phyloP scores from a whole-genome alignment of 495 filamentous ascomycete species.

The Usnea hakonensis region DNA sequence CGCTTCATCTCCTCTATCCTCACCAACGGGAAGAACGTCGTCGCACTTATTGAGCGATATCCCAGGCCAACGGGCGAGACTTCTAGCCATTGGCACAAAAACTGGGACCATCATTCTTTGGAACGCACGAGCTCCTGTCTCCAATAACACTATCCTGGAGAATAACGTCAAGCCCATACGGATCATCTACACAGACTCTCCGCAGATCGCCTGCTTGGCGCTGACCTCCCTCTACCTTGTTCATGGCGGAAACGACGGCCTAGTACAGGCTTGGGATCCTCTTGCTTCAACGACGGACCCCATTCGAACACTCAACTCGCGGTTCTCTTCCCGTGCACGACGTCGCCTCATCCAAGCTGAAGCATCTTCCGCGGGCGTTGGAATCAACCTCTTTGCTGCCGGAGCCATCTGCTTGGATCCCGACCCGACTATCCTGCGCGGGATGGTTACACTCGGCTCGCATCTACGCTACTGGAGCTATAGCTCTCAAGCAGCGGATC shows the following conservation, averaged over 20 bases:
- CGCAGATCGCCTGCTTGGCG: conserved; percentile 77
- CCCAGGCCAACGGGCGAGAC: conserved; percentile 76
- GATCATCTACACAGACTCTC: conserved; percentile 85
- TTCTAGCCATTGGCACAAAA: conserved; percentile 73
- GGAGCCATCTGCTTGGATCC: conserved; percentile 82
- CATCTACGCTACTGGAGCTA: conserved; percentile 91
- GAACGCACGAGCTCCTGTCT: conserved; percentile 64
- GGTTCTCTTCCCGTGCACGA: conserved; percentile 73
- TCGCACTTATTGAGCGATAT: conserved; percentile 44
- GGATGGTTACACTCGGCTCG: conserved; percentile 78
- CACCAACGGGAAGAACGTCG: conserved; percentile 47
- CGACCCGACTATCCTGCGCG: conserved; percentile 82
- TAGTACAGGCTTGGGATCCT: conserved; percentile 96
- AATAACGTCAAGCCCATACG: conserved; percentile 59
- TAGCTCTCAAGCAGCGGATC: conserved; percentile 60
- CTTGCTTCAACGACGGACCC: conserved; percentile 72
- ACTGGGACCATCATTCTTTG: conserved; percentile 73
- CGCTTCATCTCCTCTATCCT: conserved; percentile 49
- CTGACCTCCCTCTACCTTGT: conserved; percentile 81
- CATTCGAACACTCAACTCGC: conserved; percentile 81
- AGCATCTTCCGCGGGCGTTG: conserved; percentile 54
- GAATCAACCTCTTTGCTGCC: conserved; percentile 73
- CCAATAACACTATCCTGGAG: conserved; percentile 41
- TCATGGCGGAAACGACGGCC: conserved; percentile 88
- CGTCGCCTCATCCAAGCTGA: conserved; percentile 66